Evolutionary conservation across 192 early-diverging fungal genomes (phyloP), one percentile per base, ranked within the genome.

Genomic region (Rhizoclosmatium sp.): DNA sequence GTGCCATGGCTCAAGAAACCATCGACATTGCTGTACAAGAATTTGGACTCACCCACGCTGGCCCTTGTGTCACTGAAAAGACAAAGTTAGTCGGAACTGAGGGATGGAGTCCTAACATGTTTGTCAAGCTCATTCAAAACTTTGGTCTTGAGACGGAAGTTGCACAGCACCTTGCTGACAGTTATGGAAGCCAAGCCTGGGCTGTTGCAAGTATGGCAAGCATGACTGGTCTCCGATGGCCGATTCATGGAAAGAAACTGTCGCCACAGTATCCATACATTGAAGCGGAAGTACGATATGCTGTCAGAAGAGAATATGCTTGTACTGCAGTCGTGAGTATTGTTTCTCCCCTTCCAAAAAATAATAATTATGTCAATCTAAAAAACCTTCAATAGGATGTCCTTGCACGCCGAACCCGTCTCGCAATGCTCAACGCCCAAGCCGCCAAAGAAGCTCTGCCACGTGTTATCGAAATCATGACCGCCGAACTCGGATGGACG

Each of bases 111-210:
- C 92, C 92, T 69, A 97, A 92, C 62, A 95, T 97, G 95, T 99
- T 96, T 67, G 95, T 99, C 80, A 94, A 95, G 76, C 87, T 99
- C 3, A 94, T 97, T 77, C 97, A 99, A 87, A 94, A 92, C 82
- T 97, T 96, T 89, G 96, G 96, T 62, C 85, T 99, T 58, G 97
- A 99, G 81, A 91, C 93, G 0, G 94, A 95, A 76, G 90, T 97
- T 40, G 97, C 97, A 61, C 89, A 93, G 82, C 96, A 97, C 84
- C 82, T 99, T 65, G 87, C 93, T 47, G 92, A 93, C 81, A 93
- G 93, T 85, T 99, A 99, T 82, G 97, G 97, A 69, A 95, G 95
- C 82, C 92, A 95, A 69, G 95, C 95, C 14, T 98, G 95, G 94
- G 92, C 87, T n/a, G 96, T 99, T 47, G 95, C 95, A 4, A 86